These are phyloP conservation scores for Penicillium parvum DNA, from an alignment of 495 filamentous ascomycete species.

Conservation along the genomic window DNA sequence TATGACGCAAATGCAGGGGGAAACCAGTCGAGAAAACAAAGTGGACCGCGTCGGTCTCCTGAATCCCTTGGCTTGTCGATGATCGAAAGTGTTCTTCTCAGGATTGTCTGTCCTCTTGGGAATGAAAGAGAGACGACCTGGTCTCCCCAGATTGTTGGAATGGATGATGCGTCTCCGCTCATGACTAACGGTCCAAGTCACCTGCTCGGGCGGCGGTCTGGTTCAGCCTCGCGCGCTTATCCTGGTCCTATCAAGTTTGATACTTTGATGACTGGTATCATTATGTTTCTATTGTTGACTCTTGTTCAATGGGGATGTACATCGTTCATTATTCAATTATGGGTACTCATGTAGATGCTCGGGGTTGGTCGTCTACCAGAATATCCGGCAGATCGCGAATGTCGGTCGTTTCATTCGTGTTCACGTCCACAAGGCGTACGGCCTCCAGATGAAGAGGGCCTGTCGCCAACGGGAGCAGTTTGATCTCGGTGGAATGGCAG, in stretches of 20 bases:
- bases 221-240: not conserved
- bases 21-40: not conserved
- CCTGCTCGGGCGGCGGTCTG: no score
- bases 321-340: not conserved
- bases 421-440: slow-evolving; percentile 77
- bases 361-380: slow-evolving; percentile 46
- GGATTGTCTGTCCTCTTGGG: no score
- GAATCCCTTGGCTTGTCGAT: no score
- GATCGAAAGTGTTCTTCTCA: no score
- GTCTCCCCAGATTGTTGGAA: not conserved
- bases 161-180: not conserved
- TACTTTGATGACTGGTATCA: not conserved
- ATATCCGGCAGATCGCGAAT: slow-evolving; percentile 76
- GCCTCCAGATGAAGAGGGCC: slow-evolving; percentile 77
- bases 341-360: slow-evolving; percentile 5
- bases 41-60: not conserved
- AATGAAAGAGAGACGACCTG: no score
- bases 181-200: slow-evolving; percentile 1
- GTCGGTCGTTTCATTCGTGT: slow-evolving; percentile 75
- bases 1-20: slow-evolving; percentile 39
- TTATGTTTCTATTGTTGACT: not conserved
- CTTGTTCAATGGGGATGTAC: no score
- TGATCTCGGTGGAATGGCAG: slow-evolving; percentile 74
- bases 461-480: slow-evolving; percentile 69
- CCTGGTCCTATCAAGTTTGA: not conserved